Conservation (phyloP, 257 asterid genomes). For the Nicotiana paniculata region DNA sequence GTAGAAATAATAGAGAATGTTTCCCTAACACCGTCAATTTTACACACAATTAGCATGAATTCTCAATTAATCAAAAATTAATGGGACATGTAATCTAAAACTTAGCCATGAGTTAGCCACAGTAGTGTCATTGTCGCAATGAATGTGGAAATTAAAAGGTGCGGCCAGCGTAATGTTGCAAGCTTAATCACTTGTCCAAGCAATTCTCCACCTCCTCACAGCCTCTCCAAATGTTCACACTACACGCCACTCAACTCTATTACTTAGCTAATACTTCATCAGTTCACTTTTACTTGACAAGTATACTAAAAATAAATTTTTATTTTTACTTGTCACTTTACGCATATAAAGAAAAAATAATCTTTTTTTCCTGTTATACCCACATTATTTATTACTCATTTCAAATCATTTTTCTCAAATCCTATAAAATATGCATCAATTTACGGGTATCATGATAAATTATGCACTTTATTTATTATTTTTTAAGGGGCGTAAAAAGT, state of each 20-base stretch:
- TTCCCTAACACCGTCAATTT: neutral
- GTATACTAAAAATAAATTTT: too few species aligned
- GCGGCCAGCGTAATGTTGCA: neutral
- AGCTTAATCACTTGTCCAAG: neutral
- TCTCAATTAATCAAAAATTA: neutral
- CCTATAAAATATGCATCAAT: too few species aligned
- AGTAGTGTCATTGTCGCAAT: neutral
- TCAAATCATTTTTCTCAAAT: too few species aligned
- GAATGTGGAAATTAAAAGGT: neutral
- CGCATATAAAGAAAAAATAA: too few species aligned
- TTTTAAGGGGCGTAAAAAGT: too few species aligned
- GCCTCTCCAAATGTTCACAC: slow-evolving; percentile 3
- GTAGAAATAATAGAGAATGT: too few species aligned
- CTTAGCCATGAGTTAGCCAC: neutral
- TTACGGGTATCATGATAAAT: too few species aligned
- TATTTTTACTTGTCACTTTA: too few species aligned
- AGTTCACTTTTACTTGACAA: too few species aligned
- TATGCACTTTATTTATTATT: too few species aligned
- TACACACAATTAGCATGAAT: neutral
- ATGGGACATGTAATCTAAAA: neutral
- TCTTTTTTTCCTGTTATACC: too few species aligned
- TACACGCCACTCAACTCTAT: neutral
- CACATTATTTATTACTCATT: too few species aligned
- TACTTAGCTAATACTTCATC: neutral
- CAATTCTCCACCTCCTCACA: neutral